phyloP scores from a whole-genome alignment of 208 protist genomes.

The Phytomonas sp. region DNA sequence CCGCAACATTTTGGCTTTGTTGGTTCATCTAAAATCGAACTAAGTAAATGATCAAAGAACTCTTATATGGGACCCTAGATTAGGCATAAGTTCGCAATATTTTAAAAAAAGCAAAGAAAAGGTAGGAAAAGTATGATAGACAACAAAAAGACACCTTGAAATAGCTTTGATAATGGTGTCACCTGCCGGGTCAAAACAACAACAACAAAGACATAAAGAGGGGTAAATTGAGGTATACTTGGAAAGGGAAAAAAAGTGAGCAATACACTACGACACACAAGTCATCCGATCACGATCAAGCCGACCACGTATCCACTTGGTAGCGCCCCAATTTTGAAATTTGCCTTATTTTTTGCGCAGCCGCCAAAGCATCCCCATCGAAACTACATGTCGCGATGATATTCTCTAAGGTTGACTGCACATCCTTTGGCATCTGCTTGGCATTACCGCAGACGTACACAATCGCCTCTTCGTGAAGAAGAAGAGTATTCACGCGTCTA shows the following conservation, averaged over 20 bases:
- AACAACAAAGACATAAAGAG: not conserved
- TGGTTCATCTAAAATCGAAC: not conserved
- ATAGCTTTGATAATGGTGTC: not conserved
- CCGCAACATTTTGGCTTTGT: slow-evolving; percentile 2
- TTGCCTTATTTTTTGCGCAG: slow-evolving; percentile 24
- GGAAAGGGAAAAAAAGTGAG: not conserved
- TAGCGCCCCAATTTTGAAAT: slow-evolving; percentile 47
- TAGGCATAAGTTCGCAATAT: not conserved
- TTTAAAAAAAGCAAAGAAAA: slow-evolving; percentile 9
- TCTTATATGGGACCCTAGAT: not conserved
- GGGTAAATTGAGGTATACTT: not conserved
- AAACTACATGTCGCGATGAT: slow-evolving; percentile 46
- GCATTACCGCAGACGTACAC: slow-evolving; percentile 82
- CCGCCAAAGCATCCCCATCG: slow-evolving; percentile 28
- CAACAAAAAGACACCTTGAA: not conserved
- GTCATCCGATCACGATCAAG: slow-evolving; percentile 19
- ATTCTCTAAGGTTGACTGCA: slow-evolving; percentile 36
- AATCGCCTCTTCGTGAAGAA: slow-evolving; percentile 22
- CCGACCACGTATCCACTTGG: slow-evolving; percentile 82
- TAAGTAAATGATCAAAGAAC: not conserved
- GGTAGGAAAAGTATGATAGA: not conserved
- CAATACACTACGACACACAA: not conserved
- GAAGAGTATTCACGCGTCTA: slow-evolving; percentile 30
- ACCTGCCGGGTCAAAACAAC: not conserved
- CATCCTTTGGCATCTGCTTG: slow-evolving; percentile 82